Conservation (phyloP, 345 rosid species). For the Eucalyptus regnans region DNA sequence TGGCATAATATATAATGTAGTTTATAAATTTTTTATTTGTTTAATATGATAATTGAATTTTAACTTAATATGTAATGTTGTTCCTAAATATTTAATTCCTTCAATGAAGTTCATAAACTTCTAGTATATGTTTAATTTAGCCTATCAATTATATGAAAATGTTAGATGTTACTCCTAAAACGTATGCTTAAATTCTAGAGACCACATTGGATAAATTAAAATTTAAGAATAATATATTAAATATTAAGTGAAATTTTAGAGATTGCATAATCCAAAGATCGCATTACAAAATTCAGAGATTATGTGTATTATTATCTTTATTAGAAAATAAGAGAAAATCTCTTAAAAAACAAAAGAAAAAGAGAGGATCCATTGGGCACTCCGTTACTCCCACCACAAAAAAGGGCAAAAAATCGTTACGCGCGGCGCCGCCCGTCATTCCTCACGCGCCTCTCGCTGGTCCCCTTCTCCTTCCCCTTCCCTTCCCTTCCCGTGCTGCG, state of each 20-base stretch:
- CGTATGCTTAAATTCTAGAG: accelerated
- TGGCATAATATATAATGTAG: no score
- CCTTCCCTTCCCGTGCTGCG: background rate
- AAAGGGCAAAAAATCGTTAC: background rate
- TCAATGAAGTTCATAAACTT: accelerated
- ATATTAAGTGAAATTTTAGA: accelerated
- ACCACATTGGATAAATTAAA: accelerated
- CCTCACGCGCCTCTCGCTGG: background rate
- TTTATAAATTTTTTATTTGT: no score
- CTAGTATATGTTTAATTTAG: no score
- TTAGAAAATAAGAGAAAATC: background rate
- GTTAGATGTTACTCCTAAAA: accelerated
- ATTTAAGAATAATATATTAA: no score
- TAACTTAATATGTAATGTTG: no score
- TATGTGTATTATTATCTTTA: no score
- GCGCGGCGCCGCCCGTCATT: background rate
- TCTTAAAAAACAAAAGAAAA: background rate
- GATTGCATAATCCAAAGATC: no score
- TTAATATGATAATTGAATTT: no score
- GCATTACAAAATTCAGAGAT: no score
- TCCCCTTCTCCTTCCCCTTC: background rate
- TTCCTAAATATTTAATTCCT: accelerated
- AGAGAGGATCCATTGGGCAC: background rate
- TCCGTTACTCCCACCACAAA: background rate
- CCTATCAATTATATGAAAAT: accelerated